Base-by-base conservation (phyloP, 352 stramenopile genomes). In the Globisporangium nagaii region DNA sequence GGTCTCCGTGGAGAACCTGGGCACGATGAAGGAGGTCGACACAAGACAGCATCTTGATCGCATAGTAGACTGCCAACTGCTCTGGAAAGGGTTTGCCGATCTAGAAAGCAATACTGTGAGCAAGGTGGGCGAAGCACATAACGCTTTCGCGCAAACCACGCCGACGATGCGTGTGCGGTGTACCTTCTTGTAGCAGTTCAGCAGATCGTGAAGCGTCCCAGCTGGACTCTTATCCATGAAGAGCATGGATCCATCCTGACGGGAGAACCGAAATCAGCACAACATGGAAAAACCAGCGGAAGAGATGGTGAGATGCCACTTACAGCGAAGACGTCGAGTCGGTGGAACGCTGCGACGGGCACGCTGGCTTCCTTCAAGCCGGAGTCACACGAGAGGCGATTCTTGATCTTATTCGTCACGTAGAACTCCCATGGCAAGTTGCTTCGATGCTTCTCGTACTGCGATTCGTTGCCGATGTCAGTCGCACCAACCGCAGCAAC, bases 381-480 rank as follows among this genome's bases (percentile, higher is more conserved):
- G 25, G 62, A 53, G 20, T 65, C 43, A 55, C 54, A 56, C 41
- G 25, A 63, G 20, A 79, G 19, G 22, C 58, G 75, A 44, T 70
- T 67, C 22, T 56, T 68, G 41, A 85, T 66, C 45, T 73, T 75
- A 60, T 85, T 71, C 28, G 75, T 77, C 27, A 91, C 67, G 52
- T 81, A 92, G 32, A 87, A 82, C 43, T 95, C 85, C 85, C 85
- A 95, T n/a, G 68, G 65, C 36, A 95, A 44, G 51, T 88, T 89
- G 15, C 69, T 69, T 24, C 71, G 68, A 28, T 73, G 66, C 31
- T 83, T 90, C 61, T 95, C 85, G 61, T 75, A 72, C 85, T 95
- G 12, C 15, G 9, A 28, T 53, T 39, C n/a, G n/a, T n/a, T n/a
- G n/a, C n/a, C n/a, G n/a, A n/a, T n/a, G n/a, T n/a, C 22, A 50